Percentiles rank a stretch among this genome's conserved stretches.
These are phyloP conservation scores for Pseudogymnoascus sp. DNA, from an alignment of 2,329 filamentous ascomycete species.

Conservation along the genomic window DNA sequence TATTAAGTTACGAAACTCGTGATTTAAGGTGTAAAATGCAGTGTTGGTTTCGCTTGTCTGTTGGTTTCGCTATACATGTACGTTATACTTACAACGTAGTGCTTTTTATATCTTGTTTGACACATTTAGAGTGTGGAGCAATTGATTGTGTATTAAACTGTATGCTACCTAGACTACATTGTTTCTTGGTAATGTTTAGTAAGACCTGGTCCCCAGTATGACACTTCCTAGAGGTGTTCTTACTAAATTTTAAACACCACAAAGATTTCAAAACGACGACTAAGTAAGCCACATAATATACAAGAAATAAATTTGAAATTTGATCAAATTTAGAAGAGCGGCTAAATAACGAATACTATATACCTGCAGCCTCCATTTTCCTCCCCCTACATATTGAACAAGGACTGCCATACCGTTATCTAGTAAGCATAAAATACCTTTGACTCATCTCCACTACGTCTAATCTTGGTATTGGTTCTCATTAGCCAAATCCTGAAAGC, in stretches of 20 bases:
- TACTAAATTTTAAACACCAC: background rate
- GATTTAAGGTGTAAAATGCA: no score
- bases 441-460: slow-evolving; percentile 10
- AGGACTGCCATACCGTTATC: background rate
- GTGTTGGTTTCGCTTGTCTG: no score
- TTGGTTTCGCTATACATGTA: no score
- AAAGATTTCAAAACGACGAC: background rate
- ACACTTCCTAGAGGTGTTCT: background rate
- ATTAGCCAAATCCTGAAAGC: slow-evolving; percentile 28
- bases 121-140: background rate
- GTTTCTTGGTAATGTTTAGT: background rate
- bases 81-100: background rate
- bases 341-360: background rate
- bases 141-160: background rate
- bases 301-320: background rate
- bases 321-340: background rate
- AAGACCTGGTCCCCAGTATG: background rate
- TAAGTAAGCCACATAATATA: background rate
- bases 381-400: background rate
- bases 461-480: slow-evolving; percentile 28
- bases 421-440: slow-evolving; percentile 18
- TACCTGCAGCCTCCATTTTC: background rate
- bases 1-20: no score
- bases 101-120: background rate
- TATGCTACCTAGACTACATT: background rate